Percentiles rank a stretch among this genome's conserved stretches.
These are phyloP conservation scores for Sesbania bispinosa DNA, from an alignment of 306 rosid genomes.

Conservation along the genomic window DNA sequence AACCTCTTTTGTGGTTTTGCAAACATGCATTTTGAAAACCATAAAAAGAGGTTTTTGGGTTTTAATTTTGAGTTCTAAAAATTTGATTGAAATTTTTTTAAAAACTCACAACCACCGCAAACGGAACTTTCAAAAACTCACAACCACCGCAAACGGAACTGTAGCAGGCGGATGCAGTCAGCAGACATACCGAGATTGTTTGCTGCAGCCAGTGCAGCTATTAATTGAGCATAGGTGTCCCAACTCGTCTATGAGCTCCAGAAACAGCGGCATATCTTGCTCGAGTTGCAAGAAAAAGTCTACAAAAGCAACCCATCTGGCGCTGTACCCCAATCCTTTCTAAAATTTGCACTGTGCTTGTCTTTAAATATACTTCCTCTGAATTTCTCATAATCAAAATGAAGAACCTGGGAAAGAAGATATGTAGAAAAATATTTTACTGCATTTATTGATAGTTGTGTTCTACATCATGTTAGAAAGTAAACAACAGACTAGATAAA, in stretches of 20 bases:
- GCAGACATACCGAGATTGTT: conserved; percentile 68
- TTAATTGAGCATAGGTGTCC: conserved; percentile 97
- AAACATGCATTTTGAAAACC: too few relatives aligned
- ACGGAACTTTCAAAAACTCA: too few relatives aligned
- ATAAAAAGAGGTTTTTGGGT: too few relatives aligned
- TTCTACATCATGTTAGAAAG: neutral
- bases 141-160: too few relatives aligned
- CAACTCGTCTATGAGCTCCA: conserved; percentile 93
- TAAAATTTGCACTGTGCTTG: conserved; percentile 57
- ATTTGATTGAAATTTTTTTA: too few relatives aligned
- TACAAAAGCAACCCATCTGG: conserved; percentile 99
- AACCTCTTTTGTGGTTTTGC: too few relatives aligned
- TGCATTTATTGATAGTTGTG: neutral
- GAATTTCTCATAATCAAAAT: conserved; percentile 78
- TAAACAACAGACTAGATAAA: neutral
- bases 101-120: too few relatives aligned
- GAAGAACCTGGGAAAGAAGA: conserved; percentile 60
- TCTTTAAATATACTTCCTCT: conserved; percentile 59
- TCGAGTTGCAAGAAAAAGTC: conserved; percentile 90
- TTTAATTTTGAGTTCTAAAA: too few relatives aligned
- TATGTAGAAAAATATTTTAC: neutral
- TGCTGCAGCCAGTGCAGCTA: conserved; percentile 89
- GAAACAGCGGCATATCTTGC: conserved; percentile 77
- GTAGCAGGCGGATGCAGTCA: too few relatives aligned
- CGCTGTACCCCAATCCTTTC: conserved; percentile 98